Percentiles rank a stretch among this genome's conserved stretches.
Conservation (phyloP, 2,329 filamentous ascomycete species). For the Dactylellina parvicollis region DNA sequence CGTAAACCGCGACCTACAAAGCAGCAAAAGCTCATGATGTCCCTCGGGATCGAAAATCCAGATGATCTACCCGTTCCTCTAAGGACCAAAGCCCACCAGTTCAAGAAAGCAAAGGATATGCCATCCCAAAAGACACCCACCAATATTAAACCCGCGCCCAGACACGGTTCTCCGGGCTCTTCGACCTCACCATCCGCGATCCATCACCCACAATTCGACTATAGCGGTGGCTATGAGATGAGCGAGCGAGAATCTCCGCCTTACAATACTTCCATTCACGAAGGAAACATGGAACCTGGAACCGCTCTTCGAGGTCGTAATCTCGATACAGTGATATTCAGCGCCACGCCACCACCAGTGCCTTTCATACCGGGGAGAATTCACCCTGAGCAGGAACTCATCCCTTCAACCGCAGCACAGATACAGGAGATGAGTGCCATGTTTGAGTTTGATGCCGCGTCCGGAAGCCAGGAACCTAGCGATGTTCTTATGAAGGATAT, state of each 20-base stretch:
- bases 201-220: constrained; percentile 57
- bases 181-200: constrained; percentile 59
- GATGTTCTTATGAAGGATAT: constrained; percentile 51
- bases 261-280: constrained; percentile 19
- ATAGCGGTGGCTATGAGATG: constrained; percentile 50
- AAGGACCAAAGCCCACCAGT: constrained; percentile 77
- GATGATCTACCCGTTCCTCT: constrained; percentile 88
- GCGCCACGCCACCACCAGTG: constrained; percentile 31
- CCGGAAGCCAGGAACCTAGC: constrained; percentile 28
- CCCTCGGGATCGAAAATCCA: constrained; percentile 86
- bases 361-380: constrained; percentile 26
- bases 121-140: constrained; percentile 58
- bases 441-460: constrained; percentile 52
- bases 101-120: constrained; percentile 71
- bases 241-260: constrained; percentile 38
- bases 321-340: constrained; percentile 38
- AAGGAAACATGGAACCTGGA: constrained; percentile 22
- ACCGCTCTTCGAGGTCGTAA: constrained; percentile 21
- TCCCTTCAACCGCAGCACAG: constrained; percentile 38
- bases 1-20: constrained; percentile 96
- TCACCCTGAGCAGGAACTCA: constrained; percentile 25
- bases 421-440: constrained; percentile 51
- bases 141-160: constrained; percentile 60
- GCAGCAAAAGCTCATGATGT: constrained; percentile 90
- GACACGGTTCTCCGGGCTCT: constrained; percentile 61